These are phyloP conservation scores for Wickerhamomyces chaumierensis DNA, from an alignment of 805 yeast species.

Conservation along the genomic window DNA sequence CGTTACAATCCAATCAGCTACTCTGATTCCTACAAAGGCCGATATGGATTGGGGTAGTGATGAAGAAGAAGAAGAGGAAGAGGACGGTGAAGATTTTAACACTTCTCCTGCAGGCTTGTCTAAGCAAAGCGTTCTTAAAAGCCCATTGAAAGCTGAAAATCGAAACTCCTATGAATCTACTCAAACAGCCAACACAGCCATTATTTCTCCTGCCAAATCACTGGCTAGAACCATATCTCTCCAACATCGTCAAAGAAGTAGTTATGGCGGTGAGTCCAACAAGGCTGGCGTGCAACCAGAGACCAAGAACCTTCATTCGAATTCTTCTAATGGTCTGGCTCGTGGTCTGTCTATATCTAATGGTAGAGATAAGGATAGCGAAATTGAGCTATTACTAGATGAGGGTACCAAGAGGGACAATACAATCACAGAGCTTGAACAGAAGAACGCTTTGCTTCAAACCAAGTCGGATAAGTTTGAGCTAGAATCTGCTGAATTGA, in stretches of 20 bases:
- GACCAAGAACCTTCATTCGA: too few species aligned
- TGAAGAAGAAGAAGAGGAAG: too few species aligned
- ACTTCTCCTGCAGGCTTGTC: neutral
- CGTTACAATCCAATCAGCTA: constrained; percentile 45
- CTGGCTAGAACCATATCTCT: constrained; percentile 2
- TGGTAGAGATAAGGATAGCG: constrained; percentile 27
- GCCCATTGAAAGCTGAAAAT: neutral
- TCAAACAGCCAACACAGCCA: neutral
- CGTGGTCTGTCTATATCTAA: constrained; percentile 18
- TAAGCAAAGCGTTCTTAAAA: neutral
- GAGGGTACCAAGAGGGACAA: constrained; percentile 41
- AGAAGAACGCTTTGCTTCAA: constrained; percentile 16
- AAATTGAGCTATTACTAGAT: constrained; percentile 30
- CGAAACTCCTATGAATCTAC: neutral
- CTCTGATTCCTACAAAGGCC: constrained; percentile 78
- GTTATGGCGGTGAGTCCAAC: neutral
- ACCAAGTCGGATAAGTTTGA: constrained; percentile 18
- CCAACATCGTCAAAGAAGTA: neutral
- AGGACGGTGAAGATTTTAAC: constrained; percentile 55
- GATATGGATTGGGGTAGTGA: constrained; percentile 83
- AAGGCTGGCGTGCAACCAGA: too few species aligned
- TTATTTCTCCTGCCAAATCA: constrained; percentile 2
- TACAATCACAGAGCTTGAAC: constrained; percentile 27
- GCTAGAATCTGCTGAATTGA: constrained; percentile 12
- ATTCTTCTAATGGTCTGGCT: constrained; percentile 5